Base-by-base conservation (phyloP, 768 basidiomycete species). In the Rhodotorula graminis region DNA sequence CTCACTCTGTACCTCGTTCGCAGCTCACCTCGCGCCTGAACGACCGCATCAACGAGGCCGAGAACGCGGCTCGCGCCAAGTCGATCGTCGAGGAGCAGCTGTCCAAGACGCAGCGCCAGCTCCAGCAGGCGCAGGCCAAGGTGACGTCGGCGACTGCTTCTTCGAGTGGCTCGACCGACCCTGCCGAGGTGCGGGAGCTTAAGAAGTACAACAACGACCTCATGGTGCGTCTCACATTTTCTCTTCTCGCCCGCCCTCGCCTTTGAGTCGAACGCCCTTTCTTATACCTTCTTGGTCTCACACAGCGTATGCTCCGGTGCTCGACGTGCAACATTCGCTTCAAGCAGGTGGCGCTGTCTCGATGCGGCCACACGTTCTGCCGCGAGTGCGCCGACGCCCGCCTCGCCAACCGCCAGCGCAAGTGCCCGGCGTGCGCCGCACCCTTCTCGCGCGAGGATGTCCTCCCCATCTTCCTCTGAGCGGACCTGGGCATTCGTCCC, bases 391-490 rank as follows among this genome's bases (percentile, higher is more conserved):
- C 97, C 47, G 93, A 96, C 73, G 84, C 88, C n/a, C 89, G 95
- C 55, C 85, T 97, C 76, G 82, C 89, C 40, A 93, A 90, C 25
- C 87, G 94, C 70, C 93, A 96, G 80, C 88, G 94, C 40, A 94
- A 94, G 80, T 98, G 94, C 82, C 93, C 93, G 33, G 88, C 89
- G 12, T 98, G 94, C 80, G 89, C 89, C 73, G 78, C 89, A 46
- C 81, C 85, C 2, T 98, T 98, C 82, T 88, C 89, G 10, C 87
- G 88, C 76, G 88, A 88, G 61, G 93, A 98, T 73, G 91, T 93
- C n/a, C 85, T 87, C 77, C 82, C 84, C 19, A 79, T 89, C 46
- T 88, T 83, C 77, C 87, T 89, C 80, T 56, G 50, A 52, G 25
- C 19, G 15, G 21, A n/a, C 10, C 49, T 19, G 5, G 18, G 19